These are phyloP conservation scores for Metrosideros polymorpha DNA, from an alignment of 441 rosid species.

Conservation along the genomic window DNA sequence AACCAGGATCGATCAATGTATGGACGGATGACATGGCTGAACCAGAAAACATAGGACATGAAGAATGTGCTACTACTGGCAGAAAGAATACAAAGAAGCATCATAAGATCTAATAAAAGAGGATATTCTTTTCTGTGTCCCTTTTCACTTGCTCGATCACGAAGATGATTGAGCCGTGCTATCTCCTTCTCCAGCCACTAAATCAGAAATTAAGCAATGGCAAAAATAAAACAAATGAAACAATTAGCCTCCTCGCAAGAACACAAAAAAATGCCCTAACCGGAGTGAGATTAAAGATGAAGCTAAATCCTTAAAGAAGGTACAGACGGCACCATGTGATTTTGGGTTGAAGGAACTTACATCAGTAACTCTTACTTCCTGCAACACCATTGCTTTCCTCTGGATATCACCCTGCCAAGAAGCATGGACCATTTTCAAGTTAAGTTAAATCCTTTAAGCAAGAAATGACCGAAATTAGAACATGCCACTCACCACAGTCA, in stretches of 20 bases:
- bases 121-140: conserved; percentile 89
- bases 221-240: not conserved
- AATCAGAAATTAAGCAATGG: conserved; percentile 5
- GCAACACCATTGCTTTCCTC: conserved; percentile 63
- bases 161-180: conserved; percentile 55
- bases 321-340: not conserved
- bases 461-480: conserved; percentile 6
- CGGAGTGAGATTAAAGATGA: not conserved
- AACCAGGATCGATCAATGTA: not conserved
- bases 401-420: conserved; percentile 73
- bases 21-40: not conserved
- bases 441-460: conserved; percentile 1
- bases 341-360: conserved; percentile 35
- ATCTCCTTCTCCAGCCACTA: conserved; percentile 80
- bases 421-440: conserved; percentile 9
- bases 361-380: conserved; percentile 52
- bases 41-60: not conserved
- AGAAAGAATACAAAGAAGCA: not conserved
- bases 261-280: not conserved
- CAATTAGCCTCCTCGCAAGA: not conserved
- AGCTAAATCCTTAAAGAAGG: not conserved
- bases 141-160: conserved; percentile 91
- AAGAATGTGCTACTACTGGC: not conserved
- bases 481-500: conserved; percentile 60
- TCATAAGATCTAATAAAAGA: conserved; percentile 21